Percentiles rank a stretch among this genome's conserved stretches.
Evolutionary conservation across 1,284 basidiomycete species (phyloP).

Genomic region (Naganishia cerealis): DNA sequence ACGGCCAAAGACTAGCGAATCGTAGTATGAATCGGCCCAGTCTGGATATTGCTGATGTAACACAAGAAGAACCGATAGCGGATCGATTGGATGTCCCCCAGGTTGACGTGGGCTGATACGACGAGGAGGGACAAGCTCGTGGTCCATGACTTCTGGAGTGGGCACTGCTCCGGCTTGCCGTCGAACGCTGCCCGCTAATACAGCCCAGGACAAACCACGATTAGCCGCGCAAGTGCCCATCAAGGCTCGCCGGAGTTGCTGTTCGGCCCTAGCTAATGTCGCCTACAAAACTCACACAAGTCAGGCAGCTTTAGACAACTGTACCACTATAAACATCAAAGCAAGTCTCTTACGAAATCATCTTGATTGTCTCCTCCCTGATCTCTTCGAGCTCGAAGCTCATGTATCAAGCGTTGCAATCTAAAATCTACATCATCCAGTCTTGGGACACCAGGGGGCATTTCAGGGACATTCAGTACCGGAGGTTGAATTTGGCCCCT

Average conservation of each 20-base stretch:
- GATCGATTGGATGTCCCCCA: constrained; percentile 1
- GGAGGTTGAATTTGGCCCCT: neutral
- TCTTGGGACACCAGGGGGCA: neutral
- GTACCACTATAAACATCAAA: neutral
- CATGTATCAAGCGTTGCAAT: no score
- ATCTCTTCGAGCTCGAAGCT: neutral
- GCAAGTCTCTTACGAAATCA: neutral
- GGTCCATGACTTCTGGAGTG: neutral
- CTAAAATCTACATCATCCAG: neutral
- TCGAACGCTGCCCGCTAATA: neutral
- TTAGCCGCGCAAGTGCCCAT: neutral
- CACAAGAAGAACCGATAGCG: constrained; percentile 6
- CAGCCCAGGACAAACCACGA: neutral
- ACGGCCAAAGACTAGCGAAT: constrained; percentile 2
- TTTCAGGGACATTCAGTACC: neutral
- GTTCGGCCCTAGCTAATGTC: constrained; percentile 8
- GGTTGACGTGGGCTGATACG: constrained; percentile 14
- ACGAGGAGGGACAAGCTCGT: constrained; percentile 7
- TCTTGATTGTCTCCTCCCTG: neutral
- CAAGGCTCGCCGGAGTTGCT: constrained; percentile 2
- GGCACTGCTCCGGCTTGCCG: neutral
- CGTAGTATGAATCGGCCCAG: constrained; percentile 14
- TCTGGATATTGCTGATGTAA: constrained; percentile 16
- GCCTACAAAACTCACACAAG: neutral
- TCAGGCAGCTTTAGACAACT: neutral